Evolutionary conservation across 345 rosid species (phyloP).

Genomic region (Hevea brasiliensis): DNA sequence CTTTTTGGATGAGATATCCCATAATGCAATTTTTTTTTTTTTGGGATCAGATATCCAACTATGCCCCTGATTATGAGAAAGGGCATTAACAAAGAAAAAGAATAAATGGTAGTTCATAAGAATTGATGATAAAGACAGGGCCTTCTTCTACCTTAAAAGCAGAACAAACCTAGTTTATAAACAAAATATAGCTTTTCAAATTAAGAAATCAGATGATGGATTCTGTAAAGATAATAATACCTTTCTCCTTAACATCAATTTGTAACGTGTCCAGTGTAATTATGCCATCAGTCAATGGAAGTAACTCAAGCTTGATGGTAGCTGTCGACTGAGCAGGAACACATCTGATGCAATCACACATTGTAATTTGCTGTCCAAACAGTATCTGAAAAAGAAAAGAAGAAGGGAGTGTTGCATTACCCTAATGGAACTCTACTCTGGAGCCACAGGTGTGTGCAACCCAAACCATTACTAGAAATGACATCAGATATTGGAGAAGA

Average conservation of each 20-base stretch:
- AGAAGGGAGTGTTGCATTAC: slow-evolving; percentile 40
- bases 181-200: not conserved
- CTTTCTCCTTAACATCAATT: slow-evolving; percentile 92
- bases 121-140: not conserved
- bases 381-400: slow-evolving; percentile 15
- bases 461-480: slow-evolving; percentile 64
- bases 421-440: slow-evolving; percentile 99
- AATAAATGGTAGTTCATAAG: not conserved
- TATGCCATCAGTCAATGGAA: slow-evolving; percentile 97
- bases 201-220: not conserved
- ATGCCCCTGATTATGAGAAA: not conserved
- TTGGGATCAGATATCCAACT: not conserved
- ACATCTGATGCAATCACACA: slow-evolving; percentile 55
- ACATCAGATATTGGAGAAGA: slow-evolving; percentile 56
- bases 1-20: too few relatives aligned
- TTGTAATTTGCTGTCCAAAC: slow-evolving; percentile 15
- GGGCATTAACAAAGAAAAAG: not conserved
- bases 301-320: slow-evolving; percentile 86
- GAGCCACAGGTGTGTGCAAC: slow-evolving; percentile 91
- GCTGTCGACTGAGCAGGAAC: slow-evolving; percentile 87
- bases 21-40: too few relatives aligned
- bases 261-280: slow-evolving; percentile 83
- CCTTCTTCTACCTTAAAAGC: not conserved
- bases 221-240: slow-evolving; percentile 32
- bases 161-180: slow-evolving; percentile 1